Percentiles rank a stretch among this genome's conserved stretches.
These are phyloP conservation scores for Talaromyces nanjingensis DNA, from an alignment of 495 filamentous ascomycete species.

Conservation along the genomic window DNA sequence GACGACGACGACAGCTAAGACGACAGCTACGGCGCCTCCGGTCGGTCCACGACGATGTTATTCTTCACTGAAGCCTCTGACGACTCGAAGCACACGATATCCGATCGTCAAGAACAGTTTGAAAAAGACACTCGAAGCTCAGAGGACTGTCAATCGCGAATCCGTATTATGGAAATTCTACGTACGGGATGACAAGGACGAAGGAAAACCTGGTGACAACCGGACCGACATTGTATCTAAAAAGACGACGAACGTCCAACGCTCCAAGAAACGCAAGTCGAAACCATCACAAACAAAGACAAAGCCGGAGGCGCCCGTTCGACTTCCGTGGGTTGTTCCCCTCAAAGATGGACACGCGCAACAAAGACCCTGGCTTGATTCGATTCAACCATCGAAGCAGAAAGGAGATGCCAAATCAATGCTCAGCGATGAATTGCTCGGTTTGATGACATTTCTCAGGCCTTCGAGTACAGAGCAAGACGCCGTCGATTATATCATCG, in stretches of 20 bases:
- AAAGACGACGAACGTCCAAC: conserved; percentile 4
- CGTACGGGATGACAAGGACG: background rate
- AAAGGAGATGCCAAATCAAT: conserved; percentile 14
- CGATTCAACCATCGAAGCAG: conserved; percentile 5
- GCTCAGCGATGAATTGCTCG: conserved; percentile 40
- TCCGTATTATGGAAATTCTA: conserved; percentile 33
- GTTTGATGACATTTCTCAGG: conserved; percentile 36
- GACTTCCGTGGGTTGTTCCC: conserved; percentile 15
- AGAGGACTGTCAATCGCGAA: conserved; percentile 41
- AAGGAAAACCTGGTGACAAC: background rate
- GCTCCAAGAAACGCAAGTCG: background rate
- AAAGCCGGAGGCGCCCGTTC: background rate
- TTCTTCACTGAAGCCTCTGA: background rate
- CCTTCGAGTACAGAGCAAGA: conserved; percentile 28
- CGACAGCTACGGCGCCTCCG: background rate
- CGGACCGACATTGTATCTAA: background rate
- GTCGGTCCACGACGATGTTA: background rate
- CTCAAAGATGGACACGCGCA: conserved; percentile 8
- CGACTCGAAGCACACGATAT: background rate
- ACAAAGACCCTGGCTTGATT: conserved; percentile 26
- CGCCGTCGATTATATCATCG: conserved; percentile 20
- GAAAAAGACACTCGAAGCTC: conserved; percentile 43
- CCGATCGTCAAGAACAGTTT: conserved; percentile 3
- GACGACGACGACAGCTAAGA: background rate
- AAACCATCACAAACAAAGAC: background rate